A percentile compares a stretch with the other conserved stretches of the same genome.
These are phyloP conservation scores for Aspergillus luchuensis DNA, from an alignment of 2,329 filamentous ascomycete species.

Conservation along the genomic window DNA sequence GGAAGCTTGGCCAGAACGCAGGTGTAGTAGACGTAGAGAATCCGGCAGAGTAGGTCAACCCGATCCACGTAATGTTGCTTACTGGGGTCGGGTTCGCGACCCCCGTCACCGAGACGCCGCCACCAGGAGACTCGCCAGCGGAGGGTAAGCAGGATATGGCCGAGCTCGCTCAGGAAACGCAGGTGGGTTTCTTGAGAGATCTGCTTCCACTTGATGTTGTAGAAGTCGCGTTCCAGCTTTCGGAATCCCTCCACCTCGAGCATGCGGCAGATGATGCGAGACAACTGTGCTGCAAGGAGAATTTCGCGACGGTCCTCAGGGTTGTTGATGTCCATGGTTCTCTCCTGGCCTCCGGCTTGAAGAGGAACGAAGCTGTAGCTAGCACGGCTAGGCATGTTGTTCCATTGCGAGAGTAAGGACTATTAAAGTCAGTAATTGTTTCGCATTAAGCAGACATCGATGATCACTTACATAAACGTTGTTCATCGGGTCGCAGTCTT, in stretches of 20 bases:
- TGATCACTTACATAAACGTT: slow-evolving; percentile 42
- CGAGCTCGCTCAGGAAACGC: slow-evolving; percentile 44
- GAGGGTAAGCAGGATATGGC: slow-evolving; percentile 45
- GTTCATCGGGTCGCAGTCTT: slow-evolving; percentile 43
- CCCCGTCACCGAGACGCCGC: slow-evolving; percentile 45
- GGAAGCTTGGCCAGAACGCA: slow-evolving; percentile 46
- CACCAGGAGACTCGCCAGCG: slow-evolving; percentile 52
- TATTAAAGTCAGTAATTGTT: slow-evolving; percentile 15
- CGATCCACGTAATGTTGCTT: slow-evolving; percentile 45
- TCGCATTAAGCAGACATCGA: background rate
- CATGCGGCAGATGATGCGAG: slow-evolving; percentile 50
- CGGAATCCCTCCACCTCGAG: slow-evolving; percentile 50
- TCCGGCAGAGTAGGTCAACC: slow-evolving; percentile 45
- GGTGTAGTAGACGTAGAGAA: slow-evolving; percentile 52
- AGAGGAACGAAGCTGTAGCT: slow-evolving; percentile 45
- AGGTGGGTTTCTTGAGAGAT: slow-evolving; percentile 46
- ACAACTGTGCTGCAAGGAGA: slow-evolving; percentile 47
- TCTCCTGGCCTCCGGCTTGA: slow-evolving; percentile 32
- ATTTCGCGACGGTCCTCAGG: slow-evolving; percentile 42
- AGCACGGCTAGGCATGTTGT: slow-evolving; percentile 51
- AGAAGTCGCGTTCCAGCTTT: slow-evolving; percentile 47
- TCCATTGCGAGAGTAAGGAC: slow-evolving; percentile 47
- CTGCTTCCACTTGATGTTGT: slow-evolving; percentile 50
- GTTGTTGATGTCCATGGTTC: slow-evolving; percentile 43
- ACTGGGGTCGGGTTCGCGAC: slow-evolving; percentile 36